These are phyloP conservation scores for Phytopythium montanum DNA, from an alignment of 352 stramenopile genomes.

Conservation along the genomic window DNA sequence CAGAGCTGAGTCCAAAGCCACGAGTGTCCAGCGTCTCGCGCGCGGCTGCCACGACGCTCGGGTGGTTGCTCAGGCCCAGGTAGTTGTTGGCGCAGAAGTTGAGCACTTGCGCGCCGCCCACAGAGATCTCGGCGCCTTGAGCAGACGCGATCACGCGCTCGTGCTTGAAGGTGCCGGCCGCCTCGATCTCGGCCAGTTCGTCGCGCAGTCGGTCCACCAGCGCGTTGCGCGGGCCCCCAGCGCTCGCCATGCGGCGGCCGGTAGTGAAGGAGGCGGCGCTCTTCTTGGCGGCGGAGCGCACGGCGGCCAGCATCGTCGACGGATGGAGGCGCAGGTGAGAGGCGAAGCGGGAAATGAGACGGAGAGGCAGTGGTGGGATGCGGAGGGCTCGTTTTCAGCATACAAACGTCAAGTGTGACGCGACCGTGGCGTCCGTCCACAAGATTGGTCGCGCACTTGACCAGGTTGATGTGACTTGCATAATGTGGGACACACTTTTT, in stretches of 20 bases:
- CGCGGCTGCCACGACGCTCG: constrained; percentile 78
- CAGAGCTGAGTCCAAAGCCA: constrained; percentile 89
- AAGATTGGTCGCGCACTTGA: constrained; percentile 4
- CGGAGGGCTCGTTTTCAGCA: not conserved
- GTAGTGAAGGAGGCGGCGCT: constrained; percentile 3
- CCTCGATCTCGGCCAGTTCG: constrained; percentile 67
- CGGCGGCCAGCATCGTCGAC: constrained; percentile 16
- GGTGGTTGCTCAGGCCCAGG: constrained; percentile 89
- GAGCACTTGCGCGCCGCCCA: constrained; percentile 74
- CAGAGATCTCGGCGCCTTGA: constrained; percentile 76
- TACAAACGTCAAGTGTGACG: constrained; percentile 11
- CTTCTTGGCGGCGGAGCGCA: constrained; percentile 1
- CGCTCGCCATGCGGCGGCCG: not conserved
- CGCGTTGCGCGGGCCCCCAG: constrained; percentile 44
- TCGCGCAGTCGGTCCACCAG: constrained; percentile 74
- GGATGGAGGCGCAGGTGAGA: not conserved
- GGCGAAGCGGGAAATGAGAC: constrained; percentile 7
- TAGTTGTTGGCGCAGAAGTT: constrained; percentile 97
- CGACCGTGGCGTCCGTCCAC: not conserved
- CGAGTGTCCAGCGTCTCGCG: constrained; percentile 79
- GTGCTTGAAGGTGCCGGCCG: constrained; percentile 79
- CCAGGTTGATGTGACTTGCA: not conserved
- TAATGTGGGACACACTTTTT: not conserved
- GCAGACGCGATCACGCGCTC: constrained; percentile 90
- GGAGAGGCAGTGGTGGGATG: not conserved